A percentile compares a stretch with the other conserved stretches of the same genome.
phyloP scores from a whole-genome alignment of 768 basidiomycete species.

The Lactarius psammicola region DNA sequence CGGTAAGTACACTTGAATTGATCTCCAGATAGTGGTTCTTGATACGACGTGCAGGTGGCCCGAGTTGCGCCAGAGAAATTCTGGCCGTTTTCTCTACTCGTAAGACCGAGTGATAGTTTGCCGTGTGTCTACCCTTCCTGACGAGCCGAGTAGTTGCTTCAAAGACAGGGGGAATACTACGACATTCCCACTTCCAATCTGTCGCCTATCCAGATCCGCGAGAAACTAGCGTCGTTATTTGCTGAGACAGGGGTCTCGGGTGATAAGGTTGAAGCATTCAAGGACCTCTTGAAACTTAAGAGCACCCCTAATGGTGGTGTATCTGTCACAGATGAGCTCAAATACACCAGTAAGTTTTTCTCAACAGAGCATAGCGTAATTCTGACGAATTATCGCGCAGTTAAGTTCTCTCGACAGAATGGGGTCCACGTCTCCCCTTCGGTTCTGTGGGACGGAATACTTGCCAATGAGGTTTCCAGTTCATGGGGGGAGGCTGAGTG shows the following conservation, averaged over 20 bases:
- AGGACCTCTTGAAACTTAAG: constrained; percentile 61
- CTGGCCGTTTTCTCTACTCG: constrained; percentile 72
- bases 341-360: constrained; percentile 71
- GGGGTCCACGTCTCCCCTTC: constrained; percentile 90
- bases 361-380: not conserved
- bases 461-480: constrained; percentile 72
- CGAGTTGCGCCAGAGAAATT: constrained; percentile 72
- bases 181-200: constrained; percentile 68
- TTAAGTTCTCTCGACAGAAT: constrained; percentile 91
- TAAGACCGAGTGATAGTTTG: constrained; percentile 35
- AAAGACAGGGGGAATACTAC: constrained; percentile 72
- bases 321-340: constrained; percentile 81
- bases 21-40: not conserved
- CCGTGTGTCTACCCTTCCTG: not conserved
- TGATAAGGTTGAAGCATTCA: constrained; percentile 51
- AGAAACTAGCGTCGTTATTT: constrained; percentile 64
- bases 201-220: constrained; percentile 71
- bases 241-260: constrained; percentile 48
- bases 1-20: constrained; percentile 45
- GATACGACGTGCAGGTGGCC: constrained; percentile 48
- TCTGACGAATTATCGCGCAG: constrained; percentile 40
- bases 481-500: constrained; percentile 82
- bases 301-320: constrained; percentile 72
- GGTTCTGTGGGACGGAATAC: constrained; percentile 69
- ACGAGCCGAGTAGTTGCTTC: constrained; percentile 58